Evolutionary conservation across 192 early-diverging fungal species (phyloP), one percentile per base, ranked within the genome.

Genomic region (Backusella sp.): DNA sequence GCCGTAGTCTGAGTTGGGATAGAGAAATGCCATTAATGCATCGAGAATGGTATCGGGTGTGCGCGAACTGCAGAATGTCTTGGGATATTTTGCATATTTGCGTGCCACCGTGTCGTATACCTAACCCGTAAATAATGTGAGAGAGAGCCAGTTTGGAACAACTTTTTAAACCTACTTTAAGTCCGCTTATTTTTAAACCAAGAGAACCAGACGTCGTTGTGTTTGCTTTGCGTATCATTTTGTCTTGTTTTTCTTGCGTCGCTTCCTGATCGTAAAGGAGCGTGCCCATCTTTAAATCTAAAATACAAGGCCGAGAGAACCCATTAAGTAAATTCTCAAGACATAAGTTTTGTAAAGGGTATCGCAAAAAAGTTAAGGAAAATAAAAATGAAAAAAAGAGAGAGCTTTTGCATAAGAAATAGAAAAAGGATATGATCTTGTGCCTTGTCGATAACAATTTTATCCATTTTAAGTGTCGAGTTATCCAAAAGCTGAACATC

Each of bases 211-310:
- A 88, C 2, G 97, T 99, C 1, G 92, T 92, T 8, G 75, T 78
- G 5, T 78, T 32, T 2, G 96, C 92, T 68, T 90, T 90, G 19
- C 76, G 37, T 37, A 85, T 81, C 90, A 95, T 93, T 73, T 87
- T 86, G 26, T 75, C 79, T 7, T 80, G 82, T 82, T 99, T 99
- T 53, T 86, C 91, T 7, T 88, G 88, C 1, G 80, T 72, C 0
- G 95, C 95, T 36, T 92, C 86, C 32, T 89, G 84, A 56, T 92
- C 95, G 77, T 90, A 92, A 37, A 97, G 80, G 62, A 89, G 87
- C 3, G 86, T 87, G 7, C 96, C 97, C 46, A 99, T 77, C 81
- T 99, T 99, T 30, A 97, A 62, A 82, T 99, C 97, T 52, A 94
- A 80, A 12, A 97, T 82, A 74, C 94, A 97, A 1, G 96, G 91